Evolutionary conservation across 805 yeast species (phyloP).

Genomic region (Saccharomycopsis schoenii): DNA sequence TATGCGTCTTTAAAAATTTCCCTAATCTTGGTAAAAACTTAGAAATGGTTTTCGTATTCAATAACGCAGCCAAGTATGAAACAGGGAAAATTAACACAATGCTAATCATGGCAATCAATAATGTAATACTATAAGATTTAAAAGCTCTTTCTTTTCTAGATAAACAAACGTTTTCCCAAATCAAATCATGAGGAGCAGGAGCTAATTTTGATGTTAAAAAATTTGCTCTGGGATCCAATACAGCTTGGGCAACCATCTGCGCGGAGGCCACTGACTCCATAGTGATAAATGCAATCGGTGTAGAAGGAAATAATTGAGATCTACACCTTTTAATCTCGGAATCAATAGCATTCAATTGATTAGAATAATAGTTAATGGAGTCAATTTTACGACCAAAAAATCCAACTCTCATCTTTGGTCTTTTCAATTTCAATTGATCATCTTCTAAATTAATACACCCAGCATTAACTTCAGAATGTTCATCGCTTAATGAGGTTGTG

Average conservation of each 20-base stretch:
- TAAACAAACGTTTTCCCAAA: conserved; percentile 84
- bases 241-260: conserved; percentile 94
- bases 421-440: conserved; percentile 19
- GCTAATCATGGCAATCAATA: conserved; percentile 58
- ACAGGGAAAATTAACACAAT: conserved; percentile 76
- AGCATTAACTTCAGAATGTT: conserved; percentile 7
- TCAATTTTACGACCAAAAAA: conserved; percentile 63
- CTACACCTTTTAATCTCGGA: conserved; percentile 59
- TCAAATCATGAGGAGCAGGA: conserved; percentile 92
- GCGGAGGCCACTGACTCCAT: conserved; percentile 94
- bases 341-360: conserved; percentile 60
- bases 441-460: conserved; percentile 12
- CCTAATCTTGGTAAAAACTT: conserved; percentile 81
- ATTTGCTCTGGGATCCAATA: conserved; percentile 80
- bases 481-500: conserved; percentile 8
- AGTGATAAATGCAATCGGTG: conserved; percentile 88
- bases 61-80: conserved; percentile 69
- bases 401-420: conserved; percentile 61
- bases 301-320: conserved; percentile 60
- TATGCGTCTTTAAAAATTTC: conserved; percentile 46
- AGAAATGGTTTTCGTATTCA: conserved; percentile 68
- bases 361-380: conserved; percentile 69
- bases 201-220: conserved; percentile 76
- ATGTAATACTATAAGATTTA: conserved; percentile 50
- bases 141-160: conserved; percentile 62